phyloP scores from a whole-genome alignment of 306 rosid species.

The Quercus cerris region DNA sequence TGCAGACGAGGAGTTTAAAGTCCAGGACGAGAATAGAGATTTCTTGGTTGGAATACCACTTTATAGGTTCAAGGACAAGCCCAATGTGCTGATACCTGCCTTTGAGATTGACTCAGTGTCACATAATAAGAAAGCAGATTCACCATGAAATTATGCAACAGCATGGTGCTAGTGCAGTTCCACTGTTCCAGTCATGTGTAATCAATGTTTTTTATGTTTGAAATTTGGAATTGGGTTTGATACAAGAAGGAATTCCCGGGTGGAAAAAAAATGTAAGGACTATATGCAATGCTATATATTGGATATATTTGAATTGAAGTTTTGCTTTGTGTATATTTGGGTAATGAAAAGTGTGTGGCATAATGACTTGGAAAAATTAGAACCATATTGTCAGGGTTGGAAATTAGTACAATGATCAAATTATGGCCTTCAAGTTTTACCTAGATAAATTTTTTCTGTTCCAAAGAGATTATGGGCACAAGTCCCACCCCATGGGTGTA shows the following conservation, averaged over 20 bases:
- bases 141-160: background rate
- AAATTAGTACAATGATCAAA: too few species aligned
- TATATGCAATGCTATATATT: background rate
- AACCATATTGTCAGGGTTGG: too few species aligned
- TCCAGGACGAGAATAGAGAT: background rate
- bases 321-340: too few species aligned
- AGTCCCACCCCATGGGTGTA: too few species aligned
- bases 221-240: background rate
- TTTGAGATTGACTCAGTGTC: background rate
- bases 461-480: too few species aligned
- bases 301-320: too few species aligned
- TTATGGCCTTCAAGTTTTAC: too few species aligned
- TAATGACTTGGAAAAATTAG: too few species aligned
- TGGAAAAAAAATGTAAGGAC: background rate
- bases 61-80: slow-evolving; percentile 19
- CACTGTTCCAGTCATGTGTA: background rate
- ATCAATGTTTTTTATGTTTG: background rate
- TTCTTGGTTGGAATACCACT: slow-evolving; percentile 25
- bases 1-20: background rate
- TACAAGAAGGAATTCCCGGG: background rate
- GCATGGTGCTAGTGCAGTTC: background rate
- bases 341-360: too few species aligned
- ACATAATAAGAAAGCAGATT: background rate
- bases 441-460: too few species aligned
- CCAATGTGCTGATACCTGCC: slow-evolving; percentile 22